Percentiles rank a stretch among this genome's conserved stretches.
phyloP scores from a whole-genome alignment of 345 rosid genomes.

The Turritis glabra region DNA sequence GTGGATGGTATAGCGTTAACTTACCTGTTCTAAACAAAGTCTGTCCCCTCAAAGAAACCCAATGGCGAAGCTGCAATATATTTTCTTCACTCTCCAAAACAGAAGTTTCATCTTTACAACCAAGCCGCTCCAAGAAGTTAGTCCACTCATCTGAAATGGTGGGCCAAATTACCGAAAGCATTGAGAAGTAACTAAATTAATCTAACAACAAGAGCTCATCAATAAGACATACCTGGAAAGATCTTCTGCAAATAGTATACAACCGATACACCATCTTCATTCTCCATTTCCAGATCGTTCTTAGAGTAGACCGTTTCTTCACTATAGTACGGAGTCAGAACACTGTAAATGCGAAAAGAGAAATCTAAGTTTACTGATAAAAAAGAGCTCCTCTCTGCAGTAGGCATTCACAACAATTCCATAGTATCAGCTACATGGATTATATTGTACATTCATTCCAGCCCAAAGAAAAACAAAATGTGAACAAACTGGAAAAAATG shows the following conservation, averaged over 20 bases:
- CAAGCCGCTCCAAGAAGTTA: constrained; percentile 85
- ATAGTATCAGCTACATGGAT: constrained; percentile 4
- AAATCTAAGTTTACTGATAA: constrained; percentile 12
- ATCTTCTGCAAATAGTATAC: constrained; percentile 96
- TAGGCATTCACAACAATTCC: constrained; percentile 8
- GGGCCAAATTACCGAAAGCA: constrained; percentile 8
- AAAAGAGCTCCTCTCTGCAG: neutral
- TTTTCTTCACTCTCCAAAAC: constrained; percentile 92
- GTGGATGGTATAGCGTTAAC: constrained; percentile 26
- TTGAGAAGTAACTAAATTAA: constrained; percentile 13
- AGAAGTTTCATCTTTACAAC: constrained; percentile 68
- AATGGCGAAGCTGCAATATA: constrained; percentile 91
- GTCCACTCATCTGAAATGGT: constrained; percentile 85
- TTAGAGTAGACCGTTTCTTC: constrained; percentile 95
- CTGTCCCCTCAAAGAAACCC: constrained; percentile 98
- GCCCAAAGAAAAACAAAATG: neutral
- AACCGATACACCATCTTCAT: constrained; percentile 96
- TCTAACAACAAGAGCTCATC: constrained; percentile 16
- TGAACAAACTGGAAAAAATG: neutral
- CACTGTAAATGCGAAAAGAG: constrained; percentile 53
- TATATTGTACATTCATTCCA: neutral
- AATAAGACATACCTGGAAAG: constrained; percentile 64
- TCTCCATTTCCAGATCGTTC: constrained; percentile 88
- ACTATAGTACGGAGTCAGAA: constrained; percentile 94
- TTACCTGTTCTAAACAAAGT: constrained; percentile 92